Evolutionary conservation across 805 yeast species (phyloP), one percentile per base, ranked within the genome.

Genomic region (Sungouiella blattae): DNA sequence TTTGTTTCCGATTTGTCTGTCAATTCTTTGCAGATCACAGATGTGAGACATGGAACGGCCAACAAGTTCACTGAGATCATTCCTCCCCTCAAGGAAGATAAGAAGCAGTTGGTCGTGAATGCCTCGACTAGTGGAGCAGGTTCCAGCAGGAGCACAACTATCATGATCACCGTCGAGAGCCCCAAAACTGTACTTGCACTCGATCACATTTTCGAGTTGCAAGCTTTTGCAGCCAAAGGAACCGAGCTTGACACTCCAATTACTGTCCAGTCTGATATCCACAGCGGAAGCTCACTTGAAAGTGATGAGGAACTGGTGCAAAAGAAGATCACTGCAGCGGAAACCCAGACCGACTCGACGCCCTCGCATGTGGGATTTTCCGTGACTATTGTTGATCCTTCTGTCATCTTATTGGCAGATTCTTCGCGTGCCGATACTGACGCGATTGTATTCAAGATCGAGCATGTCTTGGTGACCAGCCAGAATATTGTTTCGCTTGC

Each of bases 381-480:
- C 1, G 53, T 91, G 24, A 87, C 85, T 50, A 60, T 93, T 26
- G 78, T 80, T 5, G 82, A 87, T 36, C 80, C 91, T 0, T 86
- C 95, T 0, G 67, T 91, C 13, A 77, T 87, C 13, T 60, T 93
- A 20, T 60, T 93, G 28, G 95, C 96, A 0, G 85, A 91, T 54
- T 86, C 96, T 0, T 71, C 81, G 1, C 66, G 71, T 6, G 54
- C 60, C 2, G 71, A 79, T 41, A 77, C 95, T 0, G 95, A 89
- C 49, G 98, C 98, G 0, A 74, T 91, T 41, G 96, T 91, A 2
- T 83, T 93, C 64, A 85, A 86, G 50, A 78, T 88, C 11, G 94
- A 83, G 40, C 96, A 89, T 51, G 59, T 88, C 3, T 62, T 82
- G 29, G 53, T 86, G 3, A 73, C 91, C 0, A 77, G 83, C 39